Evolutionary conservation across 352 stramenopile species (phyloP), one percentile per base, ranked within the genome.

Genomic region (Globisporangium uncinulatum): DNA sequence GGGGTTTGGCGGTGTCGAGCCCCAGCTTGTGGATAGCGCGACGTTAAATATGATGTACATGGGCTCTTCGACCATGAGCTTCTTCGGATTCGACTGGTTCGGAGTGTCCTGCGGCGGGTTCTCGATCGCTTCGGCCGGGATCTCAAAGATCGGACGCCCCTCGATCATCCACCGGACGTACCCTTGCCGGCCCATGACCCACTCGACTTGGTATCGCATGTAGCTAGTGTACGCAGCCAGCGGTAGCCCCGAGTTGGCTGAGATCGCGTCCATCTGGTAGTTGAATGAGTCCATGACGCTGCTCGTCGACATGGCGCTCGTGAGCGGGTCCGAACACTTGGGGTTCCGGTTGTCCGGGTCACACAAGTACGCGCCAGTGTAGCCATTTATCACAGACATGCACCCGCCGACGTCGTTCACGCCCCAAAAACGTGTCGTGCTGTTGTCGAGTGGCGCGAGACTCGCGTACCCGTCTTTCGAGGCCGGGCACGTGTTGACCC

Each of bases 41-140:
- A 96, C 95, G 73, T 98, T 98, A 51, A 98, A 67, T 54, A 98
- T 81, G 59, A 98, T 73, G 70, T 97, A 98, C 71, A 90, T 94
- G 8, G 94, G 92, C 63, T 98, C 94, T 43, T 92, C 81, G 0
- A 75, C 71, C 54, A 89, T 84, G 1, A 69, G 74, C 14, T 75
- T 73, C 36, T 56, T 49, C 5, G 72, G 74, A 51, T 89, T 92
- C 39, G 39, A 44, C 39, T 71, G 59, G 11, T 76, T 70, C 10
- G 43, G 59, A 32, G 56, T 51, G 43, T 70, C 70, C 61, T 89
- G 79, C 0, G 71, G 64, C 0, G 66, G 56, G 42, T 83, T 74
- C 19, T 74, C 56, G 24, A 91, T 54, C 1, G 73, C 62, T 54
- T 81, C 61, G 11, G 81, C 74, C 3, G 81, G 74, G 45, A 89